Conservation (phyloP, 441 rosid species). For the Oxalis stricta region DNA sequence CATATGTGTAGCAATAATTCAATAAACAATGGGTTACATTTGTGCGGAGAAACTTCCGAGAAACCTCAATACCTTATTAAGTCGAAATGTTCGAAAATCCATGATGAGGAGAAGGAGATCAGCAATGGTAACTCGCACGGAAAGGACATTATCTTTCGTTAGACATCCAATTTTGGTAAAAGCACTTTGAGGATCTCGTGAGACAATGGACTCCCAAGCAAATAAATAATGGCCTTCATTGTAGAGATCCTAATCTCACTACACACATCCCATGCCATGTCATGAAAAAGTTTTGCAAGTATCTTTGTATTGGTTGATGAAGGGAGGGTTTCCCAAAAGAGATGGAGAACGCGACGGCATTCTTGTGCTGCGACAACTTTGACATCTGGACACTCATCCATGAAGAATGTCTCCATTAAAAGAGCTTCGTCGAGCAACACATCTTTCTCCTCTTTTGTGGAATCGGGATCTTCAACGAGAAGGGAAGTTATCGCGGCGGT, state of each 20-base stretch:
- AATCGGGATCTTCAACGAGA: conserved; percentile 89
- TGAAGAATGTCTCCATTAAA: conserved; percentile 58
- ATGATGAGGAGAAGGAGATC: conserved; percentile 72
- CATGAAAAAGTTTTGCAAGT: conserved; percentile 49
- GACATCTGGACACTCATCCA: conserved; percentile 82
- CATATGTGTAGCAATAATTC: no score
- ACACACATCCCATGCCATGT: conserved; percentile 62
- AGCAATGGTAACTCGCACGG: conserved; percentile 49
- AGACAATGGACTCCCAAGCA: conserved; percentile 81
- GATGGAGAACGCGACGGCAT: conserved; percentile 67
- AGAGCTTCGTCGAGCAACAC: conserved; percentile 61
- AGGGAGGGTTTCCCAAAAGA: conserved; percentile 92
- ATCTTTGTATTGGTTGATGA: conserved; percentile 70
- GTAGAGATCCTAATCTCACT: conserved; percentile 79
- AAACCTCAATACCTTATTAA: conserved; percentile 64
- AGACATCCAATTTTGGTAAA: conserved; percentile 66
- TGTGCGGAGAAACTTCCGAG: no score
- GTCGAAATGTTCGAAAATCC: conserved; percentile 63
- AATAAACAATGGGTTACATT: no score
- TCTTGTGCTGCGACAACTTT: conserved; percentile 95
- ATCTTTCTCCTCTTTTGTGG: conserved; percentile 82
- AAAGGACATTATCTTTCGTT: conserved; percentile 45
- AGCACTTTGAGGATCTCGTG: conserved; percentile 88
- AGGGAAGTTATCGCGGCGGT: no score
- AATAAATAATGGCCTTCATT: conserved; percentile 62